A percentile compares a stretch with the other conserved stretches of the same genome.
Conservation (phyloP, 495 filamentous ascomycete species). For the Penicillium angulare region DNA sequence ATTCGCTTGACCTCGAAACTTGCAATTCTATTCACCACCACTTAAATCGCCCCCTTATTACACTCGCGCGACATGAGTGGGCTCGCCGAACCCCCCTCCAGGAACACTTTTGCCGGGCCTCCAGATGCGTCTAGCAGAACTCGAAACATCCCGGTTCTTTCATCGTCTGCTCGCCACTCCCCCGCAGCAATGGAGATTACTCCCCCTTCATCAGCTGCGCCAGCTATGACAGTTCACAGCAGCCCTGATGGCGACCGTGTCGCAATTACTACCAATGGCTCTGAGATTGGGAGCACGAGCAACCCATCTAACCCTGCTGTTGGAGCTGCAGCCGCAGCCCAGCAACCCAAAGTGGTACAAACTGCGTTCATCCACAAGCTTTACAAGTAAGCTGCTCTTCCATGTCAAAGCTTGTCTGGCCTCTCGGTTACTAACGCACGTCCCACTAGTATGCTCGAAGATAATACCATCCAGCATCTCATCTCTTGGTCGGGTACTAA, state of each 20-base stretch:
- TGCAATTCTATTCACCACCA: no score
- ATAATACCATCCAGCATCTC: slow-evolving; percentile 84
- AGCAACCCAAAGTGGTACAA: slow-evolving; percentile 96
- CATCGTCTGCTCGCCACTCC: slow-evolving; percentile 36
- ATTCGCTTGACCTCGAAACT: no score
- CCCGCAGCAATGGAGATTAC: slow-evolving; percentile 52
- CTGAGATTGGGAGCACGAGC: slow-evolving; percentile 34
- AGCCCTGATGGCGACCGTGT: slow-evolving; percentile 48
- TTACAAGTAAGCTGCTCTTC: slow-evolving; percentile 69
- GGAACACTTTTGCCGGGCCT: slow-evolving; percentile 36
- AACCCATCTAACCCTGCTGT: slow-evolving; percentile 46
- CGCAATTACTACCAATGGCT: slow-evolving; percentile 43
- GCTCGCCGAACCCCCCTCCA: slow-evolving; percentile 41
- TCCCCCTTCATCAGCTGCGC: slow-evolving; percentile 41
- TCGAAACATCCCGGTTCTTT: slow-evolving; percentile 48
- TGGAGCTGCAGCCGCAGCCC: slow-evolving; percentile 78
- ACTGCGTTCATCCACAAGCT: slow-evolving; percentile 99
- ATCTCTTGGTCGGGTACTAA: slow-evolving; percentile 93
- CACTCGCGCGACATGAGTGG: slow-evolving; percentile 41
- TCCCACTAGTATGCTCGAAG: slow-evolving; percentile 86
- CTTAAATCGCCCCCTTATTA: slow-evolving; percentile 5
- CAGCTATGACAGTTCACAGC: slow-evolving; percentile 39
- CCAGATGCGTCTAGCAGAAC: slow-evolving; percentile 38
- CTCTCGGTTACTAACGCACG: slow-evolving; percentile 1
- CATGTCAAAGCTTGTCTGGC: slow-evolving; percentile 21